Conservation (phyloP, 768 basidiomycete species). For the Mycena galericulata region DNA sequence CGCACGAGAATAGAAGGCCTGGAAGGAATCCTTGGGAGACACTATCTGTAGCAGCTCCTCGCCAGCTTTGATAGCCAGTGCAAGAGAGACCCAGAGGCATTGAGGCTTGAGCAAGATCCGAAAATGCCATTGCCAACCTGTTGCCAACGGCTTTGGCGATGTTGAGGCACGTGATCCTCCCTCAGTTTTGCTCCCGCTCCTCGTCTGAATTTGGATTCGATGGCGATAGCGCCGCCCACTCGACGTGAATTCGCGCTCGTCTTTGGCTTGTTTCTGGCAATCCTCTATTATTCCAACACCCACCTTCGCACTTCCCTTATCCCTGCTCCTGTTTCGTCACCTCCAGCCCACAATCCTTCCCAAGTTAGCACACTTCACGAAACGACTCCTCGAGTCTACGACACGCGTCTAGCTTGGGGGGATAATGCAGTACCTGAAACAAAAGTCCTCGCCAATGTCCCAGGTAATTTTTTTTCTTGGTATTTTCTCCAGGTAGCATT, state of each 20-base stretch:
- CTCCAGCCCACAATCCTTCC: constrained; percentile 15
- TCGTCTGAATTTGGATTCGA: constrained; percentile 29
- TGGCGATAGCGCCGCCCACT: constrained; percentile 60
- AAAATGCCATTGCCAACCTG: too few relatives aligned
- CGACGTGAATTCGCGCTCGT: constrained; percentile 67
- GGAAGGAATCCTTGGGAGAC: too few relatives aligned
- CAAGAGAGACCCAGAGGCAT: too few relatives aligned
- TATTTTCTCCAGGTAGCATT: not conserved
- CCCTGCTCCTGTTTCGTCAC: constrained; percentile 16
- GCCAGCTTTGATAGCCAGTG: too few relatives aligned
- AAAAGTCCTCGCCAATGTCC: constrained; percentile 77
- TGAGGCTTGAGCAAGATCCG: too few relatives aligned
- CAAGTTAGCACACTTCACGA: constrained; percentile 28
- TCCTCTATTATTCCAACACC: constrained; percentile 58
- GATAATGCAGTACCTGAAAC: constrained; percentile 63
- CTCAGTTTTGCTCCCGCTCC: not conserved
- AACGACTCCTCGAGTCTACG: constrained; percentile 27
- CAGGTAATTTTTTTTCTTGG: constrained; percentile 59
- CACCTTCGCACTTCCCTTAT: constrained; percentile 21
- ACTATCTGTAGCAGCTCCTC: too few relatives aligned
- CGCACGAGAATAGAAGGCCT: too few relatives aligned
- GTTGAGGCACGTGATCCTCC: too few relatives aligned
- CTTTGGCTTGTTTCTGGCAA: constrained; percentile 57
- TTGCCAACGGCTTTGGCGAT: too few relatives aligned
- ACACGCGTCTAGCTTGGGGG: constrained; percentile 54